These are phyloP conservation scores for Ormosia emarginata DNA, from an alignment of 306 rosid species.

Conservation along the genomic window DNA sequence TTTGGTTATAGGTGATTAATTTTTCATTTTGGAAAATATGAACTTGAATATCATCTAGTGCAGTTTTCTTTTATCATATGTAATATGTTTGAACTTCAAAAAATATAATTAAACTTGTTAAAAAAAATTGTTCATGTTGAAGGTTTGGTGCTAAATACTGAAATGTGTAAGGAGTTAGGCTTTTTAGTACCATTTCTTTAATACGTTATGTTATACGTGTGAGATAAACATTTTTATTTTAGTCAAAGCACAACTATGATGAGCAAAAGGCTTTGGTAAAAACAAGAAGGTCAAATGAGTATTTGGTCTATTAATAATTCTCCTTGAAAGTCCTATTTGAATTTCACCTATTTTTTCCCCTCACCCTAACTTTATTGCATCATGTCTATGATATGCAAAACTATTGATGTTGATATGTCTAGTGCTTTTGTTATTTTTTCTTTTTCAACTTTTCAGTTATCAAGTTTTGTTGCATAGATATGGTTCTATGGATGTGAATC, in stretches of 20 bases:
- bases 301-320: neutral
- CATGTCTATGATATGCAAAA: neutral
- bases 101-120: neutral
- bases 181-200: neutral
- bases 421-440: neutral
- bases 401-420: neutral
- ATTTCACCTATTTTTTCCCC: neutral
- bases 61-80: neutral
- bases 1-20: neutral
- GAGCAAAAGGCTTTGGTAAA: no score
- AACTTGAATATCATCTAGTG: neutral
- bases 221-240: neutral
- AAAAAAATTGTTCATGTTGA: neutral
- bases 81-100: neutral
- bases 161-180: neutral
- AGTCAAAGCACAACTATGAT: neutral
- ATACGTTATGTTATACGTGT: neutral
- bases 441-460: neutral
- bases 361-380: neutral
- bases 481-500: constrained; percentile 15
- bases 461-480: neutral
- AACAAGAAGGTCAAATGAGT: neutral
- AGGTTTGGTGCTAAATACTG: neutral
- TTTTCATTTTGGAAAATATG: neutral
- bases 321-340: neutral